Evolutionary conservation across 768 basidiomycete species (phyloP).

Genomic region (Amanita pallidorosea): DNA sequence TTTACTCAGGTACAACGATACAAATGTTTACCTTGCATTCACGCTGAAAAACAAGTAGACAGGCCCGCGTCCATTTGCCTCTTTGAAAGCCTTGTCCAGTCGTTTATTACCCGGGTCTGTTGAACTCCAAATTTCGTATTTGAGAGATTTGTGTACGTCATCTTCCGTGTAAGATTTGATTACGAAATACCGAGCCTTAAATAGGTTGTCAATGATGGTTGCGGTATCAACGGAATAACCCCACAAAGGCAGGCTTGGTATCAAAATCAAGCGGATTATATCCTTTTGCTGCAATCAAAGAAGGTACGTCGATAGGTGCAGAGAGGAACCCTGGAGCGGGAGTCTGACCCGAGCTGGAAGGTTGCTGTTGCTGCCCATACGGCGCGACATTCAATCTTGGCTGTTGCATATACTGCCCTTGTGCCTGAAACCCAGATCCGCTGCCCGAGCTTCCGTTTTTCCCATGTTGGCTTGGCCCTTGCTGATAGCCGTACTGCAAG

Average conservation of each 20-base stretch:
- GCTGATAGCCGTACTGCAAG: constrained; percentile 52
- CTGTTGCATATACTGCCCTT: constrained; percentile 48
- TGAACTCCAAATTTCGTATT: constrained; percentile 97
- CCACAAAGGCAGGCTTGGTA: constrained; percentile 63
- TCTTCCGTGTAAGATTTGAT: constrained; percentile 99
- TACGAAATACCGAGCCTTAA: constrained; percentile 85
- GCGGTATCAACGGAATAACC: constrained; percentile 17
- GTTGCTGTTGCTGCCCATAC: constrained; percentile 20
- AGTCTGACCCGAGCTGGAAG: constrained; percentile 25
- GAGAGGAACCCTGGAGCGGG: constrained; percentile 35
- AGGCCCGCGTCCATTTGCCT: constrained; percentile 82
- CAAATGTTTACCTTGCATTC: constrained; percentile 59
- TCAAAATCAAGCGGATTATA: constrained; percentile 88
- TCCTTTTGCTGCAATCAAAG: constrained; percentile 79
- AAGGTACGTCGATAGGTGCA: constrained; percentile 76
- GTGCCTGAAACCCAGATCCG: constrained; percentile 44
- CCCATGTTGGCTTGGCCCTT: constrained; percentile 23
- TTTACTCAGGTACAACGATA: neutral
- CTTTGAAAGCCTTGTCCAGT: constrained; percentile 95
- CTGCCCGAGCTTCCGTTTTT: constrained; percentile 33
- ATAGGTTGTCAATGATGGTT: neutral
- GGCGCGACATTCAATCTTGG: constrained; percentile 27
- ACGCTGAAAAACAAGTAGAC: constrained; percentile 99
- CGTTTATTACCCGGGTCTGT: constrained; percentile 97
- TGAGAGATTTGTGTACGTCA: constrained; percentile 96